Base-by-base conservation (phyloP, 2,329 filamentous ascomycete genomes). In the Dothiorella sarmentorum region DNA sequence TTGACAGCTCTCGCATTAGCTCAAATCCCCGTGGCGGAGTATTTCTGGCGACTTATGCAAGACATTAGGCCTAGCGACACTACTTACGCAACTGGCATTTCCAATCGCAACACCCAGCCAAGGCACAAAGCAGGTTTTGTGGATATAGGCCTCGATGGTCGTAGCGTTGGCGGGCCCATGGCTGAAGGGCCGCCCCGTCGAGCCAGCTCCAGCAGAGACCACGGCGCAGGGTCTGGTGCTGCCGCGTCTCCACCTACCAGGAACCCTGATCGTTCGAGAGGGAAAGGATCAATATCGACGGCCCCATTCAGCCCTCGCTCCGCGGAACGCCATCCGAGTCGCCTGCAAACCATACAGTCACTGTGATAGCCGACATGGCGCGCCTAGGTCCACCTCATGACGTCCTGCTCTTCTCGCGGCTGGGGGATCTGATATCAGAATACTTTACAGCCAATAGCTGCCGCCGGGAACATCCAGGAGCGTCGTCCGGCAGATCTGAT, bases 31-130 rank as follows among this genome's bases (percentile, higher is more conserved):
- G 49, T 53, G 49, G 49, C 49, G 49, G 33, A 53, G 33, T 29
- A 40, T 29, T 53, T 53, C 27, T 27, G 49, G 49, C 49, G 49
- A 31, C 40, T 53, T 53, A 53, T 53, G 49, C 49, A 35, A 53
- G 49, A 53, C 49, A 53, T 53, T 24, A n/a, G 17, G 7, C n/a
- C 47, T 51, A 51, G 47, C 15, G 44, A 22, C 43, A 18, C 35
- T 53, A 53, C 49, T 53, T 53, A 53, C 49, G 49, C 49, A 53
- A 53, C 49, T 40, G 35, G 22, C 49, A 53, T n/a, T 40, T 38
- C 33, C 35, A 27, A 51, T 40, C 35, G 49, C 35, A 17, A 35
- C 49, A n/a, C 15, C 2, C n/a, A n/a, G n/a, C 33, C n/a, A 11
- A 26, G 49, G 33, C 20, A 27, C 29, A 27, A 49, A 40, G 49